Percentiles rank a stretch among this genome's conserved stretches.
These are phyloP conservation scores for Irpex rosettiformis DNA, from an alignment of 1,284 basidiomycete genomes.

Conservation along the genomic window DNA sequence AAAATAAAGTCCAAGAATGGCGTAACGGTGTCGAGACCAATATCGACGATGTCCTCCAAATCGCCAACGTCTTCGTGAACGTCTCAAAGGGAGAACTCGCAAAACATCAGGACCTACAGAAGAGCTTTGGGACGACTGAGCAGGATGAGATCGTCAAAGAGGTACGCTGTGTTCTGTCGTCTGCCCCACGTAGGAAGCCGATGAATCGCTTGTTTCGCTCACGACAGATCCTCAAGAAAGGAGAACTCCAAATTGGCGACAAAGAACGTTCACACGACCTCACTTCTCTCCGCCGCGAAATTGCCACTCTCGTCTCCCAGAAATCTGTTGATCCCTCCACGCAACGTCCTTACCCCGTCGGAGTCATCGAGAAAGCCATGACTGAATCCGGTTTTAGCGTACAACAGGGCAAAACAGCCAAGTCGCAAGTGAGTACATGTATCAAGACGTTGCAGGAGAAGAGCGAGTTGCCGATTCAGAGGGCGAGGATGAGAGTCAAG, in stretches of 20 bases:
- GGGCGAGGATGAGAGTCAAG: slow-evolving; percentile 90
- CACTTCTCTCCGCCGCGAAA: slow-evolving; percentile 81
- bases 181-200: not conserved
- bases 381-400: slow-evolving; percentile 91
- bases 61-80: slow-evolving; percentile 94
- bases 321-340: slow-evolving; percentile 94
- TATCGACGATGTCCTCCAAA: slow-evolving; percentile 95
- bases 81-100: slow-evolving; percentile 96
- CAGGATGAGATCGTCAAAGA: slow-evolving; percentile 79
- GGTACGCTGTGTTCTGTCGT: slow-evolving; percentile 38
- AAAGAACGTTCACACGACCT: slow-evolving; percentile 95
- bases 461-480: slow-evolving; percentile 85
- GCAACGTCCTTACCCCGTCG: slow-evolving; percentile 87
- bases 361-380: slow-evolving; percentile 99
- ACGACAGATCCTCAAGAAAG: slow-evolving; percentile 85
- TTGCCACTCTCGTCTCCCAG: slow-evolving; percentile 91
- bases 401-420: slow-evolving; percentile 86
- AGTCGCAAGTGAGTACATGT: slow-evolving; percentile 90
- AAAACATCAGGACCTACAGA: slow-evolving; percentile 85
- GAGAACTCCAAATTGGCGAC: slow-evolving; percentile 96
- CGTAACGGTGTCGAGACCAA: slow-evolving; percentile 91
- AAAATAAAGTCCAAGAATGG: slow-evolving; percentile 99
- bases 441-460: slow-evolving; percentile 82
- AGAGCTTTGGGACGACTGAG: slow-evolving; percentile 84
- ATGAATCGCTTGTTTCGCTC: too few species aligned